Evolutionary conservation across 441 rosid species (phyloP).

Genomic region (Gossypium davidsonii): DNA sequence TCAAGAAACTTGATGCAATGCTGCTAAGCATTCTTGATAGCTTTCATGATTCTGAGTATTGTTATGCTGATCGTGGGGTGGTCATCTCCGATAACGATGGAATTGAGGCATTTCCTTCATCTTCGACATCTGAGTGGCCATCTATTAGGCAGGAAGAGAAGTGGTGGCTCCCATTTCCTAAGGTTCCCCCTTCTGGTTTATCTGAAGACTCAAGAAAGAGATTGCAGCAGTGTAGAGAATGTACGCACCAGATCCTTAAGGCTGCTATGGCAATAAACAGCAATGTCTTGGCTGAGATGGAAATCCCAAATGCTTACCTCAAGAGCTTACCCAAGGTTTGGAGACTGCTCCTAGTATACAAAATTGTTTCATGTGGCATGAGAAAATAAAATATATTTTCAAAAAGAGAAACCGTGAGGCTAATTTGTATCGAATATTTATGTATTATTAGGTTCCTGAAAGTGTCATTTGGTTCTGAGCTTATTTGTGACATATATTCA

Average conservation of each 20-base stretch:
- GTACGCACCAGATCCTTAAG: conserved; percentile 82
- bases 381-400: background rate
- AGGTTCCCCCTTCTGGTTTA: conserved; percentile 65
- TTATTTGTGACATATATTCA: background rate
- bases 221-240: conserved; percentile 78
- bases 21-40: conserved; percentile 70
- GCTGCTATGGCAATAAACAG: conserved; percentile 96
- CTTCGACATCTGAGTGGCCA: conserved; percentile 44
- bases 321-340: conserved; percentile 82
- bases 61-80: conserved; percentile 86
- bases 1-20: conserved; percentile 93
- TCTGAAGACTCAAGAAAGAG: conserved; percentile 70
- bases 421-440: background rate
- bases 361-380: background rate
- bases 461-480: background rate
- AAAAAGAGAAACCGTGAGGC: background rate
- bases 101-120: conserved; percentile 37
- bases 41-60: conserved; percentile 60
- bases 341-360: background rate
- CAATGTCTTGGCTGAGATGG: conserved; percentile 83
- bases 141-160: conserved; percentile 86
- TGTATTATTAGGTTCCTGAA: background rate
- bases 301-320: conserved; percentile 72
- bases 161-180: conserved; percentile 98
- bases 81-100: conserved; percentile 47